Evolutionary conservation across 225 moss, liverwort and hornwort species (phyloP), one percentile per base, ranked within the genome.

Genomic region (Bryoerythrophyllum caledonicum): DNA sequence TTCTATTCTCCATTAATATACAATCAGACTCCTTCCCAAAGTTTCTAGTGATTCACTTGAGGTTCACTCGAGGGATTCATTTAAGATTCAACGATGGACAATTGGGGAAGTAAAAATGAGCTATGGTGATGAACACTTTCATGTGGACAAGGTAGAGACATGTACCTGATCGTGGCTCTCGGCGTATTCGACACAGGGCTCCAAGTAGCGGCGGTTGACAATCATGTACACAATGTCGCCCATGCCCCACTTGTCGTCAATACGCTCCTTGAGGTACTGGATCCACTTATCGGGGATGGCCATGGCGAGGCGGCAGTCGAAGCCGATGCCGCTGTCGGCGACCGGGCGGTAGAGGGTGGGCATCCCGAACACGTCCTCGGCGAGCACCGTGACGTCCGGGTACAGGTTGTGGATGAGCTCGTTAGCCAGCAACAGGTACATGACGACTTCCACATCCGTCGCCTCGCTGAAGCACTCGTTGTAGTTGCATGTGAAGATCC

Each of bases 231-330:
- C 88, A 30, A 96, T 90, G 51, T 96, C 96, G 15, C 94, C 96
- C 90, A 96, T 94, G 21, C 86, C 86, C 96, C 96, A 96, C 8
- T 92, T 81, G 76, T 96, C 94, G 59, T 96, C 96, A 76, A 87
- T 92, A 72, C 82, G 85, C 46, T 92, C 91, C 75, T 91, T 96
- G 13, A 96, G 81, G 63, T 94, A 96, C 75, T 94, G 89, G 52
- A 96, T 96, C 96, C 96, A 96, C 73, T 92, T 96, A 78, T 96
- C 96, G 3, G 96, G 96, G 68, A 96, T 91, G 37, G 87, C 96
- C 96, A 96, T 96, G 40, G 96, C 96, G 64, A 96, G 81, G 38
- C 96, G 91, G 65, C 80, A 94, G 81, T 94, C 92, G 71, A 94
- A 96, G 23, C 96, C 96, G 25, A 92, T 40, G 57, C 96, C 96